phyloP scores from a whole-genome alignment of 1,284 basidiomycete species.

The Thecaphora thlaspeos region DNA sequence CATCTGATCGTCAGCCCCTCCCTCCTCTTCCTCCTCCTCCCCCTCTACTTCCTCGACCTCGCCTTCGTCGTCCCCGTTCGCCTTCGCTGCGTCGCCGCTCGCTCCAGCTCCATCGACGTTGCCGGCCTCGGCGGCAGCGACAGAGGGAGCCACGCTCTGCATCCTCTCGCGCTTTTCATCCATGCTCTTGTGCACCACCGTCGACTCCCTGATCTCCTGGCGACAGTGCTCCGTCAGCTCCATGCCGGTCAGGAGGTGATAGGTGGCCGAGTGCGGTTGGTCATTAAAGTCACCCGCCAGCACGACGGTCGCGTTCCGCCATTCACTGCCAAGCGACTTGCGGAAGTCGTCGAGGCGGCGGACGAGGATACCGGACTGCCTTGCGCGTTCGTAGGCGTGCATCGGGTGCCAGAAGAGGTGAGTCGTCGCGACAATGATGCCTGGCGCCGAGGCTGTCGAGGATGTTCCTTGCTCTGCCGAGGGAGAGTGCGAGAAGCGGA shows the following conservation, averaged over 20 bases:
- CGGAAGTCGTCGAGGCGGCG: constrained; percentile 68
- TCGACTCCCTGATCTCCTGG: constrained; percentile 66
- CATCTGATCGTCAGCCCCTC: constrained; percentile 62
- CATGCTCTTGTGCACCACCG: constrained; percentile 78
- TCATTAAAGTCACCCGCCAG: constrained; percentile 93
- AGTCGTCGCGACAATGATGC: constrained; percentile 76
- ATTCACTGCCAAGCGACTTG: constrained; percentile 58
- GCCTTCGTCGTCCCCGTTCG: constrained; percentile 9
- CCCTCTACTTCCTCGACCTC: constrained; percentile 58
- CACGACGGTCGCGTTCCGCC: constrained; percentile 71
- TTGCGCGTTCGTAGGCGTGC: constrained; percentile 74
- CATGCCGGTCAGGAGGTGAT: constrained; percentile 70
- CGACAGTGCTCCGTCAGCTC: constrained; percentile 60
- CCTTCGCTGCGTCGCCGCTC: no score
- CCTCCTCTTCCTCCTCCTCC: constrained; percentile 19
- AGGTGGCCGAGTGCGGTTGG: constrained; percentile 77
- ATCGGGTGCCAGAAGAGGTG: constrained; percentile 91
- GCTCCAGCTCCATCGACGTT: constrained; percentile 60
- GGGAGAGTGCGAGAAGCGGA: no score
- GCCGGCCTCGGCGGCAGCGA: constrained; percentile 4
- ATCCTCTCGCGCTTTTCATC: constrained; percentile 61
- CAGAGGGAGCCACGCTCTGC: neutral
- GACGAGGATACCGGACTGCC: constrained; percentile 66
- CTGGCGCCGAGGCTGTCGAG: constrained; percentile 41
- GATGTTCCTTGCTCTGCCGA: neutral